These are phyloP conservation scores for Pelargonium fulgidum DNA, from an alignment of 441 rosid genomes.

Conservation along the genomic window DNA sequence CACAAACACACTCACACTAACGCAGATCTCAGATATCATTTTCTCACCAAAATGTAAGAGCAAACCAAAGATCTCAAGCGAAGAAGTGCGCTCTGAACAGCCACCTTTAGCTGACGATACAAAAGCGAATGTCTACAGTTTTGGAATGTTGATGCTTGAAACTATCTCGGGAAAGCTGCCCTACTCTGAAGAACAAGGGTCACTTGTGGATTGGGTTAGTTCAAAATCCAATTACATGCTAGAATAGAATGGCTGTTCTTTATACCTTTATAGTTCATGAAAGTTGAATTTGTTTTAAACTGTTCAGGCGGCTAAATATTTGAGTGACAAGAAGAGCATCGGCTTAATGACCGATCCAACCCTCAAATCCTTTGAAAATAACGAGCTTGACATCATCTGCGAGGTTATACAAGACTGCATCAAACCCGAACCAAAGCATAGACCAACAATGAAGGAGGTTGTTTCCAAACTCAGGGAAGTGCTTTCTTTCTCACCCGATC, in stretches of 20 bases:
- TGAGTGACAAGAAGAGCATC: conserved; percentile 35
- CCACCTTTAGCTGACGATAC: conserved; percentile 44
- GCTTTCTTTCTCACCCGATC: conserved; percentile 54
- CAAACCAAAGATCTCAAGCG: conserved; percentile 32
- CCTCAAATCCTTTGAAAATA: conserved; percentile 47
- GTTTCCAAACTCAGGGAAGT: conserved; percentile 41
- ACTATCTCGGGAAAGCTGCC: conserved; percentile 73
- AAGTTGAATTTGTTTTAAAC: not conserved
- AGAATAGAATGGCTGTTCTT: not conserved
- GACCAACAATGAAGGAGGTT: conserved; percentile 58
- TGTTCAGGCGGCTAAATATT: conserved; percentile 50
- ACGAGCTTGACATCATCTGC: conserved; percentile 55
- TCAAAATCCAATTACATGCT: not conserved
- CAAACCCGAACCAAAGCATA: conserved; percentile 36
- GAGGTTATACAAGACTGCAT: conserved; percentile 56
- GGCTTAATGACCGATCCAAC: conserved; percentile 51
- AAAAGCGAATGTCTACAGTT: conserved; percentile 59
- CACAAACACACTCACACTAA: not conserved
- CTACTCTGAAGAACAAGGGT: conserved; percentile 55
- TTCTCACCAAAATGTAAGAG: conserved; percentile 27
- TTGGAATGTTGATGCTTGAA: conserved; percentile 69
- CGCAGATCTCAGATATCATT: conserved; percentile 54
- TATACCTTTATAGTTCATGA: not conserved
- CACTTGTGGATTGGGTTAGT: conserved; percentile 74
- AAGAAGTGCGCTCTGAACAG: conserved; percentile 41